A percentile compares a stretch with the other conserved stretches of the same genome.
Evolutionary conservation across 1,284 basidiomycete species (phyloP).

Genomic region (Tylopilus microsporus): DNA sequence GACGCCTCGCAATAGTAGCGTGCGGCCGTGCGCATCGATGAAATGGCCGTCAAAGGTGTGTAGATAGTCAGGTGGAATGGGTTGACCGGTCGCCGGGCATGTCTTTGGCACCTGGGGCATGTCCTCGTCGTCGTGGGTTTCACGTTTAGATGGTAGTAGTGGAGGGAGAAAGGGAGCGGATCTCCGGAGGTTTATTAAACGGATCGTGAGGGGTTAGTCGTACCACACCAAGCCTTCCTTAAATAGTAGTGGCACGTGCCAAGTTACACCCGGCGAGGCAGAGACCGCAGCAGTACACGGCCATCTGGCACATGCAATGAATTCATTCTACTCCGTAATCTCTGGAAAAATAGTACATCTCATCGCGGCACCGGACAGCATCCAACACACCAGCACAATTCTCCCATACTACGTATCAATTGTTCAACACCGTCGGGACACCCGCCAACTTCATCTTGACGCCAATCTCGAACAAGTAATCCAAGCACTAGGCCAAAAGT

Average conservation of each 20-base stretch:
- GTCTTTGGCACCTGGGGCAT: conserved; percentile 23
- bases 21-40: conserved; percentile 79
- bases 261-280: background rate
- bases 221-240: conserved; percentile 20
- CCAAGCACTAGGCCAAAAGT: conserved; percentile 55
- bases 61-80: conserved; percentile 39
- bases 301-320: background rate
- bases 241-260: conserved; percentile 4
- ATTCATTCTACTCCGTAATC: background rate
- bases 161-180: background rate
- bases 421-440: conserved; percentile 43
- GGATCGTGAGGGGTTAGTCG: conserved; percentile 5
- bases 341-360: background rate
- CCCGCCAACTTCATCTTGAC: conserved; percentile 72
- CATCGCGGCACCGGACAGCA: conserved; percentile 1
- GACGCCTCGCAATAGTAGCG: conserved; percentile 84
- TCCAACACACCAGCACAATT: background rate
- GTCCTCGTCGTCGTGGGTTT: background rate
- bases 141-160: background rate
- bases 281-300: background rate
- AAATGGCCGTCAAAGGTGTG: conserved; percentile 74
- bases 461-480: conserved; percentile 81
- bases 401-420: conserved; percentile 2
- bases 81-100: conserved; percentile 20
- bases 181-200: background rate